Evolutionary conservation across 2,329 filamentous ascomycete genomes (phyloP).

Genomic region (Colletotrichum acutatum): DNA sequence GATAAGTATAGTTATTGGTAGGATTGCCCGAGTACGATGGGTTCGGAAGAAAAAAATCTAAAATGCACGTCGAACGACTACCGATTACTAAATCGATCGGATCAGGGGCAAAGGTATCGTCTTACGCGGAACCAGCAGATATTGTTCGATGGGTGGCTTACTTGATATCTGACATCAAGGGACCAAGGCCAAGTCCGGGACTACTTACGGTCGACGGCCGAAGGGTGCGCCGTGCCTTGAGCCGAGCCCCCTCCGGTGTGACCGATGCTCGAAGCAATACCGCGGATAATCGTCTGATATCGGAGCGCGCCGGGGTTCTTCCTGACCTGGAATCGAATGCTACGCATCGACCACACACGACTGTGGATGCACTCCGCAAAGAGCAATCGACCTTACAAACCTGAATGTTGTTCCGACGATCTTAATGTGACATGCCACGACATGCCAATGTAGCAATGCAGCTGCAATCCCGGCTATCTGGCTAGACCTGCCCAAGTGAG

Average conservation of each 20-base stretch:
- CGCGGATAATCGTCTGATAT: constrained; percentile 21
- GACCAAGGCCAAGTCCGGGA: constrained; percentile 2
- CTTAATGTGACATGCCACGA: constrained; percentile 24
- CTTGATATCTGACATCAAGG: constrained; percentile 7
- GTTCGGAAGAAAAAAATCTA: neutral
- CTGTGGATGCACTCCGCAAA: constrained; percentile 28
- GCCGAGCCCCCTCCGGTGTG: constrained; percentile 15
- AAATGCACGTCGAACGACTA: neutral
- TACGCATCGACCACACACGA: neutral
- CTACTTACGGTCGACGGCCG: constrained; percentile 5
- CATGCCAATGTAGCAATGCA: constrained; percentile 24
- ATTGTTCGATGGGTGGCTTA: constrained; percentile 7
- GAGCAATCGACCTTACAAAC: constrained; percentile 2
- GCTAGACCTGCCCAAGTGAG: constrained; percentile 26
- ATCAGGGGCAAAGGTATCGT: neutral
- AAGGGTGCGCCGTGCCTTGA: constrained; percentile 15
- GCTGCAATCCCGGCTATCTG: constrained; percentile 18
- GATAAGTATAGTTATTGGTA: constrained; percentile 1
- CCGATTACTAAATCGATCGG: constrained; percentile 21
- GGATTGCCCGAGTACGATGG: neutral
- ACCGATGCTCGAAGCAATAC: constrained; percentile 11
- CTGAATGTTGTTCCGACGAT: constrained; percentile 20
- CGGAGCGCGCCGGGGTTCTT: constrained; percentile 18
- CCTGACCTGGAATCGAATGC: constrained; percentile 20
- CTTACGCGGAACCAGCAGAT: neutral